Evolutionary conservation across 306 rosid genomes (phyloP), one percentile per base, ranked within the genome.

Genomic region (Cicer bijugum): DNA sequence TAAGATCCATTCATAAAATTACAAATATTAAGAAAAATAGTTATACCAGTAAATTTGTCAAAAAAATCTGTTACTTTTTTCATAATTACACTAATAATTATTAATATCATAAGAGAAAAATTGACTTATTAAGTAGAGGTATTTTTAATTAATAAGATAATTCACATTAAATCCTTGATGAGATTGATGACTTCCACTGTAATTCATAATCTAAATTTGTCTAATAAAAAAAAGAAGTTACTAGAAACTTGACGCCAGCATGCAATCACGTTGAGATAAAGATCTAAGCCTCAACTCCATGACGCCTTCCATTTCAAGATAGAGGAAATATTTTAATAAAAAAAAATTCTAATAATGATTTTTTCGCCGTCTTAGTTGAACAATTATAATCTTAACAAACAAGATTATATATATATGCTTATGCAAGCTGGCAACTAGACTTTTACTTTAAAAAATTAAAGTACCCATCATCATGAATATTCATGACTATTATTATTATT

Each of bases 361-460:
- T 15, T 48, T 72, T 19, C 12, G 14, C 56, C 67, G 57, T 57
- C 69, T 16, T 42, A 38, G 46, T 80, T 67, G 71, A 73, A 73
- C 16, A 77, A 48, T 40, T 59, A 47, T 53, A 59, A 52, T 60
- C 77, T 83, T 56, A 46, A 8, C 39, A 37, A 44, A 45, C 77
- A 76, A 72, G 82, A 48, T 58, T 78, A 12, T 58, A 9, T 16
- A 2, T 16, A 3, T 28, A 28, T 16, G 10, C 67, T 33, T 33
- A 46, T 46, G 44, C 74, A 59, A n/a, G 81, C 62, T 67, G 84
- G 72, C 77, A 68, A 35, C 52, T 16, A 16, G 38, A 79, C 48
- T 9, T 19, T 42, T 46, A 20, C 19, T 8, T 8, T 7, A 1
- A 6, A 65, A 65, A 5, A 47, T 0, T 28, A 28, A 28, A 28